These are phyloP conservation scores for Mycena rosella DNA, from an alignment of 768 basidiomycete species.

Conservation along the genomic window DNA sequence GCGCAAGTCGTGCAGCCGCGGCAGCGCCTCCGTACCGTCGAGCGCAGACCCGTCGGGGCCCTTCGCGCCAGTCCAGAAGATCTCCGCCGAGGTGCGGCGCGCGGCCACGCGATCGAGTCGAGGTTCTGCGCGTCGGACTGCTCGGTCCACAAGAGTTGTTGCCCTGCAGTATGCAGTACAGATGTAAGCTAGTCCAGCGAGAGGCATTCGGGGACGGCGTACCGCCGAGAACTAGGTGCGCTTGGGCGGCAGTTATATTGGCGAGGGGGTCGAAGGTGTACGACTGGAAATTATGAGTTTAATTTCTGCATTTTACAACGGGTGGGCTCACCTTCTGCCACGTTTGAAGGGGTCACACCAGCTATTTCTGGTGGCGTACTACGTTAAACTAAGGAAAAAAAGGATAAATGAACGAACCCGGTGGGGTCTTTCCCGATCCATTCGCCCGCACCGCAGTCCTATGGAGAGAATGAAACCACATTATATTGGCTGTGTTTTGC, in stretches of 20 bases:
- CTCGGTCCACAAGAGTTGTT: constrained; percentile 82
- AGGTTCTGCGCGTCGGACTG: constrained; percentile 78
- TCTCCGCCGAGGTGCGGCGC: constrained; percentile 80
- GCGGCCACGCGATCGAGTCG: constrained; percentile 79
- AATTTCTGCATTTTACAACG: neutral
- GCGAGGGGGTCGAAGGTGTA: constrained; percentile 81
- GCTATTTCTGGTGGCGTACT: constrained; percentile 58
- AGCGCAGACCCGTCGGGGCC: constrained; percentile 54
- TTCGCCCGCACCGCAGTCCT: constrained; percentile 79
- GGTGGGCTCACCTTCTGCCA: constrained; percentile 72
- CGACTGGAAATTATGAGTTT: constrained; percentile 45
- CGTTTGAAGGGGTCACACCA: constrained; percentile 88
- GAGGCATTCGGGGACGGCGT: constrained; percentile 30
- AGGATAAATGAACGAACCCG: constrained; percentile 47
- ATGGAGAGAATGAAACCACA: no score
- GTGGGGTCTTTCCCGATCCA: constrained; percentile 70
- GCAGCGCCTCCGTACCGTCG: constrained; percentile 62
- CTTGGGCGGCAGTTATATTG: constrained; percentile 62
- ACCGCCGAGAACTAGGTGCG: constrained; percentile 77
- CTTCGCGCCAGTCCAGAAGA: constrained; percentile 78
- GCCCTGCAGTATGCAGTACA: constrained; percentile 55
- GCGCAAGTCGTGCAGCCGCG: constrained; percentile 74
- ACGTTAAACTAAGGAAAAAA: neutral
- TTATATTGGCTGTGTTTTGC: neutral
- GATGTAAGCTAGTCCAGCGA: no score